phyloP scores from a whole-genome alignment of 1,284 basidiomycete genomes.

The Fomitopsis schrenkii region DNA sequence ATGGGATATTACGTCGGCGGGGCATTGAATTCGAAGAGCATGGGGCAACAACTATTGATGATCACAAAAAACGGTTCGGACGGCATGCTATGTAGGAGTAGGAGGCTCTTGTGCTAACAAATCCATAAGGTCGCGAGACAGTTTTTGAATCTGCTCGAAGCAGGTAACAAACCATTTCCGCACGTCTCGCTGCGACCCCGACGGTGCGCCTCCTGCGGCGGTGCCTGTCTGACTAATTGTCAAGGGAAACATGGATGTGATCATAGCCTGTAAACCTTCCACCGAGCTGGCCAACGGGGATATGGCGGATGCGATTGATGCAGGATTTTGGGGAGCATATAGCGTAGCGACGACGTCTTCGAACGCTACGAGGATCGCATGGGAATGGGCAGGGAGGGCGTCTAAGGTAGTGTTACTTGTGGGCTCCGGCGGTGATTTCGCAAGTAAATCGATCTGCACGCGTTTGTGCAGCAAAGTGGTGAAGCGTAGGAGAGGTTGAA shows the following conservation, averaged over 20 bases:
- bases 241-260: not conserved
- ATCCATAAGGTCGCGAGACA: slow-evolving; percentile 16
- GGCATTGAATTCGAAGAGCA: not conserved
- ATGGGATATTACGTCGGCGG: not conserved
- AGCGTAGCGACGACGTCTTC: slow-evolving; percentile 65
- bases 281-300: slow-evolving; percentile 33
- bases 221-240: not conserved
- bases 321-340: slow-evolving; percentile 55
- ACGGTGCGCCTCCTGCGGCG: slow-evolving; percentile 20
- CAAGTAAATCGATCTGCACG: slow-evolving; percentile 46
- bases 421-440: slow-evolving; percentile 17
- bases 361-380: slow-evolving; percentile 41
- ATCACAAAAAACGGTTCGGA: not conserved
- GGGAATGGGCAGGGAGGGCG: slow-evolving; percentile 44
- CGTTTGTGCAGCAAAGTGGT: slow-evolving; percentile 60
- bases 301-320: slow-evolving; percentile 36
- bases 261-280: slow-evolving; percentile 32
- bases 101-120: slow-evolving; percentile 7
- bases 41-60: not conserved
- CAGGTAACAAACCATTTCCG: slow-evolving; percentile 58
- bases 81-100: slow-evolving; percentile 10
- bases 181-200: slow-evolving; percentile 20
- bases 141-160: slow-evolving; percentile 49
- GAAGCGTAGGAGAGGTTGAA: slow-evolving; percentile 55
- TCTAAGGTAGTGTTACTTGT: slow-evolving; percentile 37